Conservation (phyloP, 768 basidiomycete genomes). For the Grammothele lineata region DNA sequence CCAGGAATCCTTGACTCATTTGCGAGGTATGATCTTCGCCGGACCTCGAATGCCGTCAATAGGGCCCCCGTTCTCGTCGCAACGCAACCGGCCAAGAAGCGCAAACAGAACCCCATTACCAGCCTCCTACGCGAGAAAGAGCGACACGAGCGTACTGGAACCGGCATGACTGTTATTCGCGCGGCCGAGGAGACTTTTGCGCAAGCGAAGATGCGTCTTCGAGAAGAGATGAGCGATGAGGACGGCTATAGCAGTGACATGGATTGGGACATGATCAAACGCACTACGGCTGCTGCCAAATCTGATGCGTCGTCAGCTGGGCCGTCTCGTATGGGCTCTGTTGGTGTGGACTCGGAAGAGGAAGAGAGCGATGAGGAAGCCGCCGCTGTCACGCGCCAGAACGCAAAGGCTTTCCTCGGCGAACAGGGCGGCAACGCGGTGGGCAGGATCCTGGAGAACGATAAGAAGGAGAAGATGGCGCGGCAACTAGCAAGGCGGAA, state of each 20-base stretch:
- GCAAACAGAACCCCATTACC: constrained; percentile 50
- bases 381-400: constrained; percentile 14
- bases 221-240: constrained; percentile 22
- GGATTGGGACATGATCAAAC: not conserved
- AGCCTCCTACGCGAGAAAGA: constrained; percentile 29
- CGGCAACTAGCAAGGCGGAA: constrained; percentile 9
- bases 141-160: constrained; percentile 19
- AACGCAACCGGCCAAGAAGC: too few species aligned
- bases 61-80: too few species aligned
- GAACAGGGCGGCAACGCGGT: constrained; percentile 27
- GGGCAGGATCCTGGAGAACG: constrained; percentile 24
- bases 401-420: constrained; percentile 27
- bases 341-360: constrained; percentile 1
- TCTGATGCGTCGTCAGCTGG: too few species aligned
- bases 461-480: constrained; percentile 17
- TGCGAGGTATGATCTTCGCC: constrained; percentile 20
- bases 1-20: not conserved
- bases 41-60: constrained; percentile 8
- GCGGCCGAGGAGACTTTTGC: constrained; percentile 16
- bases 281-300: not conserved
- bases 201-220: constrained; percentile 24
- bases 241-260: constrained; percentile 17
- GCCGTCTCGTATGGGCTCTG: constrained; percentile 13
- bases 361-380: too few species aligned
- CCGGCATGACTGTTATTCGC: constrained; percentile 18